phyloP scores from a whole-genome alignment of 139 green algal genomes.

The Chlamydomonas sp. region DNA sequence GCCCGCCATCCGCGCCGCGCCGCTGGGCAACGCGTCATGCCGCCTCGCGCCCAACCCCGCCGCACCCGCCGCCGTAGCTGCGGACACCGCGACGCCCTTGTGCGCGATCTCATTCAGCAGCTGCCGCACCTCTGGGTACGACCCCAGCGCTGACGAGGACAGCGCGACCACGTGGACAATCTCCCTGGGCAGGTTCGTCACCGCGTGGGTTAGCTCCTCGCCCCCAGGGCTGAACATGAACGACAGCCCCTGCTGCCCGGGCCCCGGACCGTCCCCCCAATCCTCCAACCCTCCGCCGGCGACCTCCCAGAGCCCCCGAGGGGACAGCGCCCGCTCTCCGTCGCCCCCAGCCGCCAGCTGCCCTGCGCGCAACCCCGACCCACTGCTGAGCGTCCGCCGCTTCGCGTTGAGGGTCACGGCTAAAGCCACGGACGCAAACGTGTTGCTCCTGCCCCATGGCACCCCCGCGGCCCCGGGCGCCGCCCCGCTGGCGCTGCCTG shows the following conservation, averaged over 20 bases:
- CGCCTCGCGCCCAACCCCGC: too few species aligned
- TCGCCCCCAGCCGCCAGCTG: not conserved
- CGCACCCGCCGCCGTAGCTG: too few species aligned
- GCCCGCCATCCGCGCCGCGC: not conserved
- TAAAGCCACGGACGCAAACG: not conserved
- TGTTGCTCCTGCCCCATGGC: slow-evolving; percentile 8
- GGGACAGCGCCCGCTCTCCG: not conserved
- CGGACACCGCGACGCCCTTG: slow-evolving; percentile 17
- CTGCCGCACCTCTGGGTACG: slow-evolving; percentile 33
- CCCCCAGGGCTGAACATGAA: slow-evolving; percentile 2
- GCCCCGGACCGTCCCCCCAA: not conserved
- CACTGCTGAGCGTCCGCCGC: not conserved
- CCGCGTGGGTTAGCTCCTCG: slow-evolving; percentile 17
- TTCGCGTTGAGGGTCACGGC: not conserved
- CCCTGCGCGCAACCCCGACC: not conserved
- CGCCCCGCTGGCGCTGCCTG: not conserved
- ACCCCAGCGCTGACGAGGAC: not conserved
- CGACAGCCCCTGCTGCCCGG: not conserved
- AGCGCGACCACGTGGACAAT: slow-evolving; percentile 29
- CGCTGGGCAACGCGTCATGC: too few species aligned
- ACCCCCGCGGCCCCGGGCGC: not conserved
- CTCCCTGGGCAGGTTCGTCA: slow-evolving; percentile 28
- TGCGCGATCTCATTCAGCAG: slow-evolving; percentile 11
- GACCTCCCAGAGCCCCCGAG: not conserved
- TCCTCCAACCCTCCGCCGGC: not conserved